Evolutionary conservation across 306 rosid genomes (phyloP).

Genomic region (Cicer judaicum): DNA sequence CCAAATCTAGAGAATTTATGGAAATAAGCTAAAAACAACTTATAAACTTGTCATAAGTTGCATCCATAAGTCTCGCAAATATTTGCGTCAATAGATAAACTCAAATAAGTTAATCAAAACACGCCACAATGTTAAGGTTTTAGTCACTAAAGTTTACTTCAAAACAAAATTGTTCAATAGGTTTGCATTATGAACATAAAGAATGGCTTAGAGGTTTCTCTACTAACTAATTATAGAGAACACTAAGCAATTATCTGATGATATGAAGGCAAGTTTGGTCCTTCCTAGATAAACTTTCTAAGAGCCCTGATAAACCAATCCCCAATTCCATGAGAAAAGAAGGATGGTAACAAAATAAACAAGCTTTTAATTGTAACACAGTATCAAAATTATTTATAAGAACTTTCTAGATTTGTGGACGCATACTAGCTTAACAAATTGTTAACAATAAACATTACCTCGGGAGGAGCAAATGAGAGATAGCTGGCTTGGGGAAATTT

Average conservation of each 20-base stretch:
- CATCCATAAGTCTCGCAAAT: too few species aligned
- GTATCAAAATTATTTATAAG: too few species aligned
- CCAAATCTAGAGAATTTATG: too few species aligned
- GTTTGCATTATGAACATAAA: constrained; percentile 14
- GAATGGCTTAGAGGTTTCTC: constrained; percentile 4
- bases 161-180: not conserved
- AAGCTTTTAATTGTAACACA: not conserved
- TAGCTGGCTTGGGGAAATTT: constrained; percentile 60
- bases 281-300: not conserved
- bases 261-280: not conserved
- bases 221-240: not conserved
- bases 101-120: too few species aligned
- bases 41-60: too few species aligned
- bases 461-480: constrained; percentile 94
- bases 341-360: not conserved
- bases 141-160: not conserved
- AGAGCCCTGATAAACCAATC: not conserved
- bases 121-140: not conserved
- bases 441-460: constrained; percentile 61
- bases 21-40: too few species aligned
- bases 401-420: constrained; percentile 20
- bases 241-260: not conserved
- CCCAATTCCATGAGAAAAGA: not conserved
- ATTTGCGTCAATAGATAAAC: too few species aligned
- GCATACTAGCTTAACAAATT: constrained; percentile 29